Conservation (phyloP, 306 rosid species). For the Quercus suber region DNA sequence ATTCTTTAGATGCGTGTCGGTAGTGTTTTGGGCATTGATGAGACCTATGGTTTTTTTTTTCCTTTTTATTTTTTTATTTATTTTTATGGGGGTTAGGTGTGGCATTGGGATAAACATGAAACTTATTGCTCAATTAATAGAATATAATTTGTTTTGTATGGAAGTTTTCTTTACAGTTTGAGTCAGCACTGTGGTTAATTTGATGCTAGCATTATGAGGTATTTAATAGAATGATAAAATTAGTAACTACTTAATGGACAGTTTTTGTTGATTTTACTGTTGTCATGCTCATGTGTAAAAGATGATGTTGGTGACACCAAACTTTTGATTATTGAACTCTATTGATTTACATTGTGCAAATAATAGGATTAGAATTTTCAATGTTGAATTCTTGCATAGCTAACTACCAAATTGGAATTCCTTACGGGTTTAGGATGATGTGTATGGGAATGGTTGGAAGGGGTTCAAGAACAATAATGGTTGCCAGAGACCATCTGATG, state of each 20-base stretch:
- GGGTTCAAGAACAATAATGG: neutral
- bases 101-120: neutral
- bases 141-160: neutral
- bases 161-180: neutral
- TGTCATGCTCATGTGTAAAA: neutral
- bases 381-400: neutral
- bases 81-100: neutral
- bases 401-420: neutral
- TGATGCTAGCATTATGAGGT: neutral
- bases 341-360: neutral
- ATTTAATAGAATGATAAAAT: neutral
- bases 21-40: neutral
- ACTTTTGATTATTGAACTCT: neutral
- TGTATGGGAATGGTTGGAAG: neutral
- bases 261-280: neutral
- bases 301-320: neutral
- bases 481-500: neutral
- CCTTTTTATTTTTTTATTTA: neutral
- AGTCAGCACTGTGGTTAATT: neutral
- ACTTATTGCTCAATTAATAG: neutral
- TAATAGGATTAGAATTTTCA: neutral
- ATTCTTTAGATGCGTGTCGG: neutral
- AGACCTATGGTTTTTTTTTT: neutral
- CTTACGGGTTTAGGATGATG: neutral
- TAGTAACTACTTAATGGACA: neutral